A percentile compares a stretch with the other conserved stretches of the same genome.
Conservation (phyloP, 495 filamentous ascomycete genomes). For the Xylaria scruposa region DNA sequence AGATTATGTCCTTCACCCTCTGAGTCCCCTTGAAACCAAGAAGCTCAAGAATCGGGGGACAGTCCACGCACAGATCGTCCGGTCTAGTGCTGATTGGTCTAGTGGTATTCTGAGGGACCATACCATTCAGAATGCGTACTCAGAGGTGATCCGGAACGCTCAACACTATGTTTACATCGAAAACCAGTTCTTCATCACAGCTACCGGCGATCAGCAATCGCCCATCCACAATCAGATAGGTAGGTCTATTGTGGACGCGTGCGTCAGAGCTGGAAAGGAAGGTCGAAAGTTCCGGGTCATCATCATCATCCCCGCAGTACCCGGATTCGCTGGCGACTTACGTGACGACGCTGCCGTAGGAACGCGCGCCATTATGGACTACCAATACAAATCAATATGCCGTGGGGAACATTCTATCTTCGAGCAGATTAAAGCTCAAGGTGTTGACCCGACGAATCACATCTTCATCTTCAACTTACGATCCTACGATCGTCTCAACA, state of each 20-base stretch:
- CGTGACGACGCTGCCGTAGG: slow-evolving; percentile 81
- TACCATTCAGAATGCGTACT: slow-evolving; percentile 92
- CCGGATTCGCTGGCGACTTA: slow-evolving; percentile 92
- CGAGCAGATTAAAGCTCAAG: slow-evolving; percentile 75
- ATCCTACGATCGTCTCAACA: slow-evolving; percentile 89
- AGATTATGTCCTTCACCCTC: slow-evolving; percentile 82
- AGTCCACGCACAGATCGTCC: slow-evolving; percentile 80
- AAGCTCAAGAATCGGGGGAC: slow-evolving; percentile 63
- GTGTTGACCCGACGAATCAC: slow-evolving; percentile 79
- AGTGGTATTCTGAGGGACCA: slow-evolving; percentile 89
- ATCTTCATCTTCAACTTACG: slow-evolving; percentile 93
- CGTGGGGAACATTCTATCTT: slow-evolving; percentile 91
- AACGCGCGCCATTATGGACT: slow-evolving; percentile 96
- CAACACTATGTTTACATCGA: slow-evolving; percentile 96
- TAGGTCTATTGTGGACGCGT: slow-evolving; percentile 86
- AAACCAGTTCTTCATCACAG: slow-evolving; percentile 98
- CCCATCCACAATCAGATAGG: slow-evolving; percentile 91
- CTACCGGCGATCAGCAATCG: slow-evolving; percentile 83
- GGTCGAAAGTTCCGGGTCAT: slow-evolving; percentile 90
- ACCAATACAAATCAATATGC: slow-evolving; percentile 95
- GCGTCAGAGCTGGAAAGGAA: slow-evolving; percentile 80
- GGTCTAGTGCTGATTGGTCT: slow-evolving; percentile 93
- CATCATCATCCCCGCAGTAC: slow-evolving; percentile 85
- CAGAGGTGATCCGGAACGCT: slow-evolving; percentile 80
- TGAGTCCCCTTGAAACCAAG: slow-evolving; percentile 63